phyloP scores from a whole-genome alignment of 441 rosid species.

The Eutrema salsugineum region DNA sequence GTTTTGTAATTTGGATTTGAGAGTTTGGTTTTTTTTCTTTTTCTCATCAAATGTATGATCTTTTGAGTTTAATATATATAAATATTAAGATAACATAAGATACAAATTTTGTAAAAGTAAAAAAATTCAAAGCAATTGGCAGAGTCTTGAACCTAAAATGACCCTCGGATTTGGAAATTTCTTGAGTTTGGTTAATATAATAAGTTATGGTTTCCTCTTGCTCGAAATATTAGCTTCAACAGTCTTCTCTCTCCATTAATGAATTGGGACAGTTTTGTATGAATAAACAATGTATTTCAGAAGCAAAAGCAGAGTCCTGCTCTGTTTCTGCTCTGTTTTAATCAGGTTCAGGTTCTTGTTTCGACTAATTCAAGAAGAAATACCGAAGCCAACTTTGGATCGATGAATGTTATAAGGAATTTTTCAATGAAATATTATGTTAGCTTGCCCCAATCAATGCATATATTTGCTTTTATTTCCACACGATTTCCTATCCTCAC shows the following conservation, averaged over 20 bases:
- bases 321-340: slow-evolving; percentile 4
- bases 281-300: not conserved
- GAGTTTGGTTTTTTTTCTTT: slow-evolving; percentile 9
- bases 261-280: slow-evolving; percentile 26
- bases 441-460: slow-evolving; percentile 85
- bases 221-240: slow-evolving; percentile 32
- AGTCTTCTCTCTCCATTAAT: slow-evolving; percentile 62
- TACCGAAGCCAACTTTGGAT: not conserved
- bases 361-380: not conserved
- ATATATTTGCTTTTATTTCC: slow-evolving; percentile 79
- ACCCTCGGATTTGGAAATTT: not conserved
- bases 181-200: not conserved
- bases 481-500: slow-evolving; percentile 65
- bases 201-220: slow-evolving; percentile 21
- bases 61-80: not conserved
- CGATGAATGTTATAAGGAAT: not conserved
- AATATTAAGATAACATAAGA: not conserved
- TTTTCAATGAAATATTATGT: not conserved
- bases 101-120: not conserved
- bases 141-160: not conserved
- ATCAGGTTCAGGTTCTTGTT: not conserved
- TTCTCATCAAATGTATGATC: slow-evolving; percentile 4
- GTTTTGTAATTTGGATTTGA: slow-evolving; percentile 12
- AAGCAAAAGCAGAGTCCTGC: slow-evolving; percentile 2
- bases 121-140: not conserved